These are phyloP conservation scores for Hypoxylon crocopeplum DNA, from an alignment of 495 filamentous ascomycete genomes.

Conservation along the genomic window DNA sequence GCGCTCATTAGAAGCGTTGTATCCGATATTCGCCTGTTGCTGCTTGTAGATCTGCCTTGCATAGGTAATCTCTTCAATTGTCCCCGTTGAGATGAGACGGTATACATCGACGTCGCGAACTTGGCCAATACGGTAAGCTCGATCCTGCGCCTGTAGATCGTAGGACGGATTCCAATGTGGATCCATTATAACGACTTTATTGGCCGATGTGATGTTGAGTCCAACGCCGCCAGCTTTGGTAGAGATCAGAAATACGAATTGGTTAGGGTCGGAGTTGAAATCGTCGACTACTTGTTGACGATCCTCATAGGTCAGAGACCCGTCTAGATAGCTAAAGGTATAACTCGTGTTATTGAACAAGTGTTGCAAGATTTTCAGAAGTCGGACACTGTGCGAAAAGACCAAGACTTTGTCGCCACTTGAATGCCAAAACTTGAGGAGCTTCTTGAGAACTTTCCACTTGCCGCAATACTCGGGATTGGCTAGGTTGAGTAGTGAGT, in stretches of 20 bases:
- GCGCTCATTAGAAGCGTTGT: constrained; percentile 88
- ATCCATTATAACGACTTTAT: constrained; percentile 97
- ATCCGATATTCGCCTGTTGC: constrained; percentile 97
- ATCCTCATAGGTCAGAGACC: constrained; percentile 85
- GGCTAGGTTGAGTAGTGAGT: constrained; percentile 81
- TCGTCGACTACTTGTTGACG: constrained; percentile 82
- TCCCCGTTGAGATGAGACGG: constrained; percentile 88
- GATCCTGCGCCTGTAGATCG: constrained; percentile 95
- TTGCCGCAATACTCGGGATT: constrained; percentile 96
- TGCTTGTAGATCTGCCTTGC: constrained; percentile 98
- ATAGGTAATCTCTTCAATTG: constrained; percentile 97
- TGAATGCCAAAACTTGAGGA: constrained; percentile 87
- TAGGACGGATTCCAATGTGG: constrained; percentile 97
- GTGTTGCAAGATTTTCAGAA: constrained; percentile 84
- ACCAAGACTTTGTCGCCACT: constrained; percentile 93
- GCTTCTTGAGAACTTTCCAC: constrained; percentile 89
- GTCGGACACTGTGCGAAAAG: constrained; percentile 86
- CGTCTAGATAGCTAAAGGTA: constrained; percentile 90
- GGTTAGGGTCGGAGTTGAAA: constrained; percentile 86
- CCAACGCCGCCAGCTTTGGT: constrained; percentile 89
- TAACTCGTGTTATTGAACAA: constrained; percentile 91
- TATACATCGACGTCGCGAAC: constrained; percentile 94
- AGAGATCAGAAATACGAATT: constrained; percentile 96
- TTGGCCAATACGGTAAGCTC: constrained; percentile 96
- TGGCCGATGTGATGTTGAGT: constrained; percentile 95